These are phyloP conservation scores for Paramyrothecium sp. DNA, from an alignment of 2,329 filamentous ascomycete genomes.

Conservation along the genomic window DNA sequence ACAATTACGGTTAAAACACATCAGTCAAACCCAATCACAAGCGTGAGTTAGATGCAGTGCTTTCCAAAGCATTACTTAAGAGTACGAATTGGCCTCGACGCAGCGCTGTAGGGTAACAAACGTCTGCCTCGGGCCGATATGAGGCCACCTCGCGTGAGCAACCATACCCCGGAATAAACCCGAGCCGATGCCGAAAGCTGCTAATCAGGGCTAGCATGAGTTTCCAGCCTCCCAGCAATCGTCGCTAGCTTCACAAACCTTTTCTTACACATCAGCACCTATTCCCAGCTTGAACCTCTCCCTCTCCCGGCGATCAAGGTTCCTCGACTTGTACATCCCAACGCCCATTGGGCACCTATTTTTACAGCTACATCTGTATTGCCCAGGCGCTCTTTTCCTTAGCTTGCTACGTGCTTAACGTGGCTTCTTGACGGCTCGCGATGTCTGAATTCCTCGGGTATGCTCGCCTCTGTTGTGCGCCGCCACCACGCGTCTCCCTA, in stretches of 20 bases:
- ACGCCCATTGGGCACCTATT: constrained; percentile 14
- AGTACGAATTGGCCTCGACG: too few species aligned
- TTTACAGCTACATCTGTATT: constrained; percentile 15
- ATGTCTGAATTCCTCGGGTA: constrained; percentile 65
- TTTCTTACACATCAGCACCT: constrained; percentile 27
- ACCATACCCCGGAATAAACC: constrained; percentile 14
- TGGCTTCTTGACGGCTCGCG: constrained; percentile 29
- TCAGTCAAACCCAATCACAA: too few species aligned
- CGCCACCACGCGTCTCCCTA: constrained; percentile 28
- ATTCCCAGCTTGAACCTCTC: constrained; percentile 14
- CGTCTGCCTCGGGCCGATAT: too few species aligned
- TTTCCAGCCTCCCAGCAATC: constrained; percentile 26
- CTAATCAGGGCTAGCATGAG: constrained; percentile 19
- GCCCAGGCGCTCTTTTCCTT: constrained; percentile 14
- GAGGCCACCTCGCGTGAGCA: too few species aligned
- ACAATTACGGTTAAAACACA: too few species aligned
- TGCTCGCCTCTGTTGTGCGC: constrained; percentile 24
- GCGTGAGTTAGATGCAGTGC: too few species aligned
- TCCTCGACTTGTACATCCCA: constrained; percentile 12
- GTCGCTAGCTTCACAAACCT: constrained; percentile 30
- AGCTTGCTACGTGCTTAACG: constrained; percentile 41
- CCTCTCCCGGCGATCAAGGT: constrained; percentile 13
- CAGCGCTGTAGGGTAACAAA: too few species aligned
- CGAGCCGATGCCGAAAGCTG: constrained; percentile 14
- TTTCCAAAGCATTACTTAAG: too few species aligned